phyloP scores from a whole-genome alignment of 2,329 filamentous ascomycete species.

The Neonectria sp. region DNA sequence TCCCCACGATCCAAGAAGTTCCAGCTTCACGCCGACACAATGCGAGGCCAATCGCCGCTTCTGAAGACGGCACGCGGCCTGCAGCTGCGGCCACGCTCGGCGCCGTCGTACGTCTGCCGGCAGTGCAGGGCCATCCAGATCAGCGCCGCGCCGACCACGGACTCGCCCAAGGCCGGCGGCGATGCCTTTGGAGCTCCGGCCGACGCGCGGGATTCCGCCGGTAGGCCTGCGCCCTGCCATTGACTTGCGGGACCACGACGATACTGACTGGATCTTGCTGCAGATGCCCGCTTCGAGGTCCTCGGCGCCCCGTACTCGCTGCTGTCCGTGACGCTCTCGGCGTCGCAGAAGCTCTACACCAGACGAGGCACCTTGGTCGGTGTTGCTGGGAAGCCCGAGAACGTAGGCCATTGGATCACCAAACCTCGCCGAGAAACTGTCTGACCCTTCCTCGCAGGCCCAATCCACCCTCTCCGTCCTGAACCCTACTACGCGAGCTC shows the following conservation, averaged over 20 bases:
- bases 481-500: slow-evolving; percentile 84
- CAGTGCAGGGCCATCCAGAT: slow-evolving; percentile 76
- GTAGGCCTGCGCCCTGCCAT: slow-evolving; percentile 52
- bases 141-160: slow-evolving; percentile 72
- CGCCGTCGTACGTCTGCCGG: slow-evolving; percentile 61
- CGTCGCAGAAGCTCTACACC: slow-evolving; percentile 94
- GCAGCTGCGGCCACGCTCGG: slow-evolving; percentile 46
- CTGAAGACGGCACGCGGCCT: slow-evolving; percentile 53
- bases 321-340: slow-evolving; percentile 91
- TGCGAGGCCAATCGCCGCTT: slow-evolving; percentile 62
- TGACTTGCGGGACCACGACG: slow-evolving; percentile 1
- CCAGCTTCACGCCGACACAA: slow-evolving; percentile 48
- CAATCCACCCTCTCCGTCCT: slow-evolving; percentile 91
- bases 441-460: slow-evolving; percentile 66
- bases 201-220: slow-evolving; percentile 65
- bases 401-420: slow-evolving; percentile 67
- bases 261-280: slow-evolving; percentile 32
- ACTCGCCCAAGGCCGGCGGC: slow-evolving; percentile 63
- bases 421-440: not conserved
- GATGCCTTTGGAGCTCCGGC: slow-evolving; percentile 70
- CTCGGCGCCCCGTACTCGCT: slow-evolving; percentile 93
- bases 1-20: slow-evolving; percentile 3
- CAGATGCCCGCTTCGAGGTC: slow-evolving; percentile 96
- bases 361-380: slow-evolving; percentile 92
- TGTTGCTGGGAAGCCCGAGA: slow-evolving; percentile 90